Evolutionary conservation across 1,139 yeast species (phyloP), one percentile per base, ranked within the genome.

Genomic region (Maudiozyma humilis): DNA sequence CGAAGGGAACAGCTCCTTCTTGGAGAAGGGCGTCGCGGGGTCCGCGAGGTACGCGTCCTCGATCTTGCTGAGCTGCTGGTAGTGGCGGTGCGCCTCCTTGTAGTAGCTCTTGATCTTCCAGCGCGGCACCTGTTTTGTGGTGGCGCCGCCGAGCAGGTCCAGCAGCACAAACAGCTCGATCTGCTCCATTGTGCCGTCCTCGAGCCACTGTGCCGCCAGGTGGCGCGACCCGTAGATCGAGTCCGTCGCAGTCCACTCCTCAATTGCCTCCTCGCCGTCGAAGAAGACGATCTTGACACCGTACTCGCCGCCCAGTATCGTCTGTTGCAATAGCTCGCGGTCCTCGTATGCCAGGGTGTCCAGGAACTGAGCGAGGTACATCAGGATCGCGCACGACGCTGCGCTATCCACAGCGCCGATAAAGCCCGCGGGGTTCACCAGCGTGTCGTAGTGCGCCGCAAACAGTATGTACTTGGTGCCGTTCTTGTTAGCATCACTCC

Each of bases 361-460:
- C 3, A 69, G 41, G 16, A 63, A 63, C 42, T 64, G 56, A 4
- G 76, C 73, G 2, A 71, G 53, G 49, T 73, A 72, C 49, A 76
- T 52, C 34, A 76, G 52, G 23, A 77, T 61, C 0, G 76, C 76
- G 55, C 81, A 75, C 0, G 82, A 75, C 1, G 70, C 76, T 2
- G 79, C 79, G 45, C 78, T 71, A 54, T 76, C 82, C 34, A 68
- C 73, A 2, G 80, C 82, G 2, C 82, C 82, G 34, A 76, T 61
- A 44, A 77, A 76, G 2, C 79, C 80, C n/a, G 62, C 62, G 1
- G 79, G 78, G 7, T 57, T 56, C 5, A 64, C 47, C 49, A 73
- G 66, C 2, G 79, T 69, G 54, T 76, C 82, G 49, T 75, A 76
- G 52, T 76, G 82, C 0, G 78, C 82, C 2, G 75, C 75, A 3